phyloP scores from a whole-genome alignment of 257 asterid genomes.

The Petunia secreta region DNA sequence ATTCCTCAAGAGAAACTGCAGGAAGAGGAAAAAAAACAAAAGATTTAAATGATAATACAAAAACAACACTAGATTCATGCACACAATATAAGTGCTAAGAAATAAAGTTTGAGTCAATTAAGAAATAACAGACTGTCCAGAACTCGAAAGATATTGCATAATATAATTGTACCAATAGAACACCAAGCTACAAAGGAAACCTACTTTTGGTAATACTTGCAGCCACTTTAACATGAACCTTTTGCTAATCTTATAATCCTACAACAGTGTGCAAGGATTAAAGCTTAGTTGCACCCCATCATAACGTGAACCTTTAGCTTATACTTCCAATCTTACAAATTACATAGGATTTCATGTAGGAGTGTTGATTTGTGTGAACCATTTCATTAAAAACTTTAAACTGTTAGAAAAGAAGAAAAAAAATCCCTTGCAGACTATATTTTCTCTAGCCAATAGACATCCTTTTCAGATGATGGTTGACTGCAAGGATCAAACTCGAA shows the following conservation, averaged over 20 bases:
- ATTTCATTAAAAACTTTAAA: neutral
- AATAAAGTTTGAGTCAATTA: neutral
- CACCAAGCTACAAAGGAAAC: neutral
- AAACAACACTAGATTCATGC: neutral
- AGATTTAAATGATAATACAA: neutral
- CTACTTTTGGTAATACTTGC: neutral
- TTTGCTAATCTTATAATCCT: neutral
- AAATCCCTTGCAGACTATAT: neutral
- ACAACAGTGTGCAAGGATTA: neutral
- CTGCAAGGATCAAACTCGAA: neutral
- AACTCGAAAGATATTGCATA: neutral
- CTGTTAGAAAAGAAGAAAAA: neutral
- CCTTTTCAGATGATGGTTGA: neutral
- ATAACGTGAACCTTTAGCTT: neutral
- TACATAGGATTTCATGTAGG: neutral
- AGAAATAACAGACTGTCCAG: neutral
- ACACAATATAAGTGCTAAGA: neutral
- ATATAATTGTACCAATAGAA: neutral
- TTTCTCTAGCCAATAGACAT: neutral
- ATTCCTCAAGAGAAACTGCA: conserved; percentile 8
- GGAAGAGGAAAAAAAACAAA: neutral
- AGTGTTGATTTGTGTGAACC: neutral
- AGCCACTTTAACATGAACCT: neutral
- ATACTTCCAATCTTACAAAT: neutral
- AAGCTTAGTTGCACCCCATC: neutral